Base-by-base conservation (phyloP, 257 asterid species). In the Buddleja alternifolia region DNA sequence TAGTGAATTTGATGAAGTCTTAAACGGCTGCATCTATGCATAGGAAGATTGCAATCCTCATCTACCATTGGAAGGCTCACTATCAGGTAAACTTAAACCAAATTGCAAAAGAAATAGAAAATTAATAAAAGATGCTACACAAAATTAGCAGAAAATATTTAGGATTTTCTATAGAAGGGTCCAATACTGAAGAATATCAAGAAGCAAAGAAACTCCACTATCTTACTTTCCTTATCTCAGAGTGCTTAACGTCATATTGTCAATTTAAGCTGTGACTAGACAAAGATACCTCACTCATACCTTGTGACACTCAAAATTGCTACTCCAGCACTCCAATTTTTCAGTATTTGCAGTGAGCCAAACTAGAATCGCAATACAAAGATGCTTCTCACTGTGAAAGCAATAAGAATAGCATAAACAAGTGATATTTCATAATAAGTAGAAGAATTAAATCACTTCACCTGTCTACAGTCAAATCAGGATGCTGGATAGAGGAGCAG, bases 391-490 rank as follows among this genome's bases (percentile, higher is more conserved):
- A 69, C 98, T 90, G 88, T 77, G 72, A 50, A 73, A 62, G 36
- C 57, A 70, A 54, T 63, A 32, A 67, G 63, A 47, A 74, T 72
- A 62, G 63, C 68, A 64, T 58, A 59, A 71, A 60, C 57, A 45
- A 39, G 55, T 12, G 52, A 67, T 55, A 39, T 32, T 48, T 59
- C 47, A 52, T 4, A 60, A 46, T 40, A 55, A 51, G 44, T 48
- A 41, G 60, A 46, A 21, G 50, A 63, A 61, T 54, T 47, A 37
- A 65, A 37, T 57, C 50, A 53, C 64, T 16, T 71, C 51, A 89
- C 98, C 98, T 87, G 75, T 86, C 95, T 23, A 92, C 81, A 58
- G 96, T 86, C 82, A 90, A 73, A 60, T 84, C 78, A 21, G 95
- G 82, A 75, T 90, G 86, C 63, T 79, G 82, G 75, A 86, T 73